phyloP scores from a whole-genome alignment of 192 early-diverging fungal species.

The Kickxella alabastrina region DNA sequence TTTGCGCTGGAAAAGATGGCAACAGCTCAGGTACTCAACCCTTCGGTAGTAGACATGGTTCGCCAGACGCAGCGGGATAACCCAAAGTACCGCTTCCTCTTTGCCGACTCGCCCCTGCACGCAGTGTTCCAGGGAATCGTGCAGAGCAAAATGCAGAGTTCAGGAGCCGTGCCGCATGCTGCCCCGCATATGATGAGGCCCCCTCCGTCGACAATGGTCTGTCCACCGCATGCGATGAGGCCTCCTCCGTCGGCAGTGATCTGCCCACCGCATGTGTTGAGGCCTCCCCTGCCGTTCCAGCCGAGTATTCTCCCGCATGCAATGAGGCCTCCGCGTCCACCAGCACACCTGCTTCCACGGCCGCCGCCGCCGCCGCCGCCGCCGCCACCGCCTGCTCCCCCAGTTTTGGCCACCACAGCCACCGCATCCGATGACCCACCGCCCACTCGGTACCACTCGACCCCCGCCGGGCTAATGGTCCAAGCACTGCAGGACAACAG shows the following conservation, averaged over 20 bases:
- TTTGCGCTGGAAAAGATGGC: constrained; percentile 36
- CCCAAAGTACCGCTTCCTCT: constrained; percentile 33
- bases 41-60: constrained; percentile 27
- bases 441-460: constrained; percentile 12
- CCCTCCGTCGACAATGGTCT: not conserved
- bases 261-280: not conserved
- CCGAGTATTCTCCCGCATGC: not conserved
- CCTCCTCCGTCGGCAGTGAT: not conserved
- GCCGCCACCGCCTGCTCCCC: constrained; percentile 2
- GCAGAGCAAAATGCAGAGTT: not conserved
- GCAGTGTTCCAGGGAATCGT: constrained; percentile 15
- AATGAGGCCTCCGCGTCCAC: not conserved
- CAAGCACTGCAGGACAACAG: constrained; percentile 4
- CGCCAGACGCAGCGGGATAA: constrained; percentile 11
- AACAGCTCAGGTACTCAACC: constrained; percentile 16
- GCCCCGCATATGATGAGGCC: too few relatives aligned
- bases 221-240: too few relatives aligned
- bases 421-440: not conserved
- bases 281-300: not conserved
- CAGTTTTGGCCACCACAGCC: not conserved
- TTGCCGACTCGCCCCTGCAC: constrained; percentile 17
- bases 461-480: constrained; percentile 37
- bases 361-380: constrained; percentile 1
- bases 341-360: not conserved
- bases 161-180: not conserved